Conservation (phyloP, 2,329 filamentous ascomycete genomes). For the Fusarium euwallaceae region DNA sequence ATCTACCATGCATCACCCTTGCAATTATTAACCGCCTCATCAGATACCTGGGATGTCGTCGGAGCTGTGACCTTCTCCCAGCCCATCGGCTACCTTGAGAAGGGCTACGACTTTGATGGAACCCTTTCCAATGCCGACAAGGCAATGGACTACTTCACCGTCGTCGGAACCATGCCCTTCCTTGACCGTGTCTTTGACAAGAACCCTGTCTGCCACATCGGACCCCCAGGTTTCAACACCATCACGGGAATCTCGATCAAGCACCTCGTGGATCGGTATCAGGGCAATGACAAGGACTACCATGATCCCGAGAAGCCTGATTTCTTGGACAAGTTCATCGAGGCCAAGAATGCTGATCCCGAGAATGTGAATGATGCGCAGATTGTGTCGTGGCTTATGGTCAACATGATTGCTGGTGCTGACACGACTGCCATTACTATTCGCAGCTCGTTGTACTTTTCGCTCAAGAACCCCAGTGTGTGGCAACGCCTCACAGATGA, state of each 20-base stretch:
- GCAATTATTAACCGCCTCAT: neutral
- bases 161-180: constrained; percentile 48
- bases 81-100: constrained; percentile 57
- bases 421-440: constrained; percentile 45
- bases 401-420: constrained; percentile 48
- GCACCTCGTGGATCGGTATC: constrained; percentile 46
- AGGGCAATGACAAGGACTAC: constrained; percentile 46
- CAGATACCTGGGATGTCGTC: constrained; percentile 57
- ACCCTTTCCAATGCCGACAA: constrained; percentile 51
- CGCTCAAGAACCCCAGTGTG: constrained; percentile 33
- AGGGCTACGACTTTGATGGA: constrained; percentile 53
- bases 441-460: constrained; percentile 41
- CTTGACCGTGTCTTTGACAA: constrained; percentile 55
- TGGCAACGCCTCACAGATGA: constrained; percentile 37
- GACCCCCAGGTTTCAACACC: constrained; percentile 50
- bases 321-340: constrained; percentile 58
- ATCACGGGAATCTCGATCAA: constrained; percentile 47
- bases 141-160: constrained; percentile 51
- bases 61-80: constrained; percentile 57
- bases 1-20: neutral
- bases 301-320: constrained; percentile 48
- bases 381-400: constrained; percentile 53
- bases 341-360: constrained; percentile 51
- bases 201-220: constrained; percentile 53
- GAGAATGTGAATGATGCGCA: constrained; percentile 52